Evolutionary conservation across 805 yeast species (phyloP), one percentile per base, ranked within the genome.

Genomic region (Debaryomyces hansenii): DNA sequence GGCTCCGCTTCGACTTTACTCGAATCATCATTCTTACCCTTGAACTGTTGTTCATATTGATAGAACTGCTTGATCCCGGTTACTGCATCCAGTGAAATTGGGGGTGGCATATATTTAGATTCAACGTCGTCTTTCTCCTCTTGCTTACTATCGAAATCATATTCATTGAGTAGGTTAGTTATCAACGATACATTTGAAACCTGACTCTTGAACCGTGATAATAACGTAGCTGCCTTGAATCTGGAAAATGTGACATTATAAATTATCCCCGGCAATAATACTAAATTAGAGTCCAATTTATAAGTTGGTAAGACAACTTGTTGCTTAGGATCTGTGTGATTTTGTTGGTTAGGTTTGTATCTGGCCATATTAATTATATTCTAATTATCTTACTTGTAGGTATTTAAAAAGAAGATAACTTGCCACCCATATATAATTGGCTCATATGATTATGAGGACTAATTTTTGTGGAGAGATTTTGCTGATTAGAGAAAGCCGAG

Each of bases 251-350:
- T 68, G n/a, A 83, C 79, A 46, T 79, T 76, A 62, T 83, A 84
- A 20, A 82, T 69, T 35, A 83, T 77, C 0, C 87, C 87, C 1
- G 90, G 88, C 7, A 83, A 55, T 27, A 82, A 70, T 11, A 84
- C 80, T 43, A 72, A 56, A 49, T 69, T 65, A 37, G 76, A 69
- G 51, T 73, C 77, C 18, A 73, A 53, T 40, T 62, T 66, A 55
- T 72, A 72, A 36, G 67, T 64, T 41, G 78, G 77, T 42, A 73
- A 61, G 5, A 66, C 66, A 42, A 66, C 47, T 48, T 52, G 47
- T 39, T 56, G 62, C 21, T 45, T 54, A 20, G 41, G 21, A n/a
- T 29, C 37, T n/a, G 33, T 18, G 10, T 20, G 6, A 8, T 6
- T 15, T 24, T 32, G 37, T 6, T 27, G 38, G 32, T 44, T 34